Evolutionary conservation across 2,329 filamentous ascomycete species (phyloP).

Genomic region (Hypoxylon sp.): DNA sequence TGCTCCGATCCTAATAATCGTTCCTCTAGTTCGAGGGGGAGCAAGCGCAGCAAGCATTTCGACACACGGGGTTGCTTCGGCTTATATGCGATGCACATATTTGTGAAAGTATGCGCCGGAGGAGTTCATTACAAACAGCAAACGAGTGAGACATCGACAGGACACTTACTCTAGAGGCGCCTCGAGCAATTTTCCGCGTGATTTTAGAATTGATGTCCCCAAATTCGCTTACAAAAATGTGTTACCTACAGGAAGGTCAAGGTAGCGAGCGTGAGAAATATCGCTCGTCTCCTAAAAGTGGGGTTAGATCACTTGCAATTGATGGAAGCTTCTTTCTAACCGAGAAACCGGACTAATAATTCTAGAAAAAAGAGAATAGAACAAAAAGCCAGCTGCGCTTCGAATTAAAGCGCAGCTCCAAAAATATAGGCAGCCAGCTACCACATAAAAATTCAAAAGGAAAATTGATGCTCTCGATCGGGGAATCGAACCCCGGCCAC

Average conservation of each 20-base stretch:
- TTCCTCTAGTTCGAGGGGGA: not conserved
- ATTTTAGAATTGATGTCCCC: not conserved
- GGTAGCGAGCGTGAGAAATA: too few species aligned
- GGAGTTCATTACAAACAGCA: not conserved
- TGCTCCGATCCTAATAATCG: constrained; percentile 11
- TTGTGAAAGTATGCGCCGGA: not conserved
- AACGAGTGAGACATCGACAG: not conserved
- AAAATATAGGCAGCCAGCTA: too few species aligned
- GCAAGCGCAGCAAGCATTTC: not conserved
- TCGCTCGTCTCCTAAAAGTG: not conserved
- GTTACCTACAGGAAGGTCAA: not conserved
- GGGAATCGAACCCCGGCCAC: constrained; percentile 56
- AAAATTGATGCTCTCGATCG: constrained; percentile 53
- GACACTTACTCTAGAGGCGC: not conserved
- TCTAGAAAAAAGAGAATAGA: not conserved
- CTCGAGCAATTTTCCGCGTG: not conserved
- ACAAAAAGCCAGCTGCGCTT: too few species aligned
- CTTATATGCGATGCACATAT: not conserved
- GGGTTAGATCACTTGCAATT: not conserved
- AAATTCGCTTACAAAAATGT: not conserved
- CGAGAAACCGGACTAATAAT: not conserved
- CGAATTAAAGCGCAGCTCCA: too few species aligned
- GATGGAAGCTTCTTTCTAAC: not conserved
- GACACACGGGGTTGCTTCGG: not conserved
- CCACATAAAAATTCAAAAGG: not conserved